Evolutionary conservation across 805 yeast genomes (phyloP).

Genomic region (Lachancea dasiensis): DNA sequence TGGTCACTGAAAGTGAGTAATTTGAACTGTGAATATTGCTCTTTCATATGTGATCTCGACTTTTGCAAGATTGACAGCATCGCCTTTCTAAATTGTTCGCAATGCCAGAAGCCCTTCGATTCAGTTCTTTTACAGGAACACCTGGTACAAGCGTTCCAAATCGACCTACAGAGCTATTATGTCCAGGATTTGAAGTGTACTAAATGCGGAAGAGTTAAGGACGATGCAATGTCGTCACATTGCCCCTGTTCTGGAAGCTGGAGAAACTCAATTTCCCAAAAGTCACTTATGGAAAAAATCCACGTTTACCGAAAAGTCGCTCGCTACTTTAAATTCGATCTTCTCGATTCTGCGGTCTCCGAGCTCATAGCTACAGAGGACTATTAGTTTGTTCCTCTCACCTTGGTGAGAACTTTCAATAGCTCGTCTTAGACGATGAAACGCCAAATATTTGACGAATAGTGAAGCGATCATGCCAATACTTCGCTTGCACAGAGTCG

Average conservation of each 20-base stretch:
- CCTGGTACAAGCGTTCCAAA: conserved; percentile 58
- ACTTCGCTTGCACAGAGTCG: not conserved
- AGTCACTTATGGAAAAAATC: conserved; percentile 41
- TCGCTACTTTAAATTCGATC: conserved; percentile 49
- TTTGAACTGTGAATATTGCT: conserved; percentile 76
- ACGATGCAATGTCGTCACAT: conserved; percentile 60
- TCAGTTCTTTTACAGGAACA: conserved; percentile 72
- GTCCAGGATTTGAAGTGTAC: conserved; percentile 77
- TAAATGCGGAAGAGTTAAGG: conserved; percentile 65
- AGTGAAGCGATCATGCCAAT: not conserved
- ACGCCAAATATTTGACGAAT: not conserved
- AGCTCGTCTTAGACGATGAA: not conserved
- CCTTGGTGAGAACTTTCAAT: not conserved
- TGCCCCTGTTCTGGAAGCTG: conserved; percentile 90
- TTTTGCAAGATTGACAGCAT: conserved; percentile 62
- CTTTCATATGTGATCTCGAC: conserved; percentile 67
- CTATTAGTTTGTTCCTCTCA: not conserved
- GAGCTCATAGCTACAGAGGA: conserved; percentile 1
- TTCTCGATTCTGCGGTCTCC: conserved; percentile 37
- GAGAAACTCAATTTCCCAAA: conserved; percentile 49
- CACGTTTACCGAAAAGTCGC: conserved; percentile 55
- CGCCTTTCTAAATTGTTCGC: conserved; percentile 51
- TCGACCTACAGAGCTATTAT: conserved; percentile 52
- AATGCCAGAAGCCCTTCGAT: conserved; percentile 60
- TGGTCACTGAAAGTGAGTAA: conserved; percentile 59